These are phyloP conservation scores for Pterothamnion heteromorphum DNA, from an alignment of 31 red algal genomes.

Conservation along the genomic window DNA sequence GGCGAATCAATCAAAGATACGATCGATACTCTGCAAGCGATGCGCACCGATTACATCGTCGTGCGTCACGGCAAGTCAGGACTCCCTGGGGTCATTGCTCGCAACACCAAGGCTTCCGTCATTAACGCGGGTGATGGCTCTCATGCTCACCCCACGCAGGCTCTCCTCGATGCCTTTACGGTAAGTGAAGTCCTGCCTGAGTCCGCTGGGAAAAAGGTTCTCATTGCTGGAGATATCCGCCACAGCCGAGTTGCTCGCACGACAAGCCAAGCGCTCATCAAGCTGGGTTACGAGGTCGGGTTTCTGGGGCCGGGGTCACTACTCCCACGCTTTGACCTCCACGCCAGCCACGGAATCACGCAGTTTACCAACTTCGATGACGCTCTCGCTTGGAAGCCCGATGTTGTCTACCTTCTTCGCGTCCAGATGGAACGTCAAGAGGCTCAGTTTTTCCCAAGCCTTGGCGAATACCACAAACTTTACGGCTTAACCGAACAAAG, in stretches of 20 bases:
- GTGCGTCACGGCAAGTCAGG: background rate
- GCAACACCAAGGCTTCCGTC: background rate
- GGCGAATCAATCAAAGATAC: slow-evolving; percentile 28
- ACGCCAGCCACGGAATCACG: background rate
- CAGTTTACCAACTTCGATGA: background rate
- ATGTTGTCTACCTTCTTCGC: background rate
- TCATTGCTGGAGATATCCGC: background rate
- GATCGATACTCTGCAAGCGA: background rate
- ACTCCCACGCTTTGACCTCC: background rate
- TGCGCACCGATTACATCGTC: slow-evolving; percentile 9
- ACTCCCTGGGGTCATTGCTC: background rate
- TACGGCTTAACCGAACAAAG: background rate
- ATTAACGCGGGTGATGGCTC: slow-evolving; percentile 37
- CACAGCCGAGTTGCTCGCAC: background rate
- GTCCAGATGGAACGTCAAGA: background rate
- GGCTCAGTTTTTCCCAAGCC: background rate
- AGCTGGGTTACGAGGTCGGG: background rate
- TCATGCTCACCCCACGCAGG: slow-evolving; percentile 38
- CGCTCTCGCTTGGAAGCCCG: background rate
- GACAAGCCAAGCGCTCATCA: background rate
- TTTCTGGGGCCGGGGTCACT: background rate
- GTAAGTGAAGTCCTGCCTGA: background rate
- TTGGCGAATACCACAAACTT: background rate
- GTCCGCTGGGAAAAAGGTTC: background rate
- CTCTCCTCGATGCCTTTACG: background rate